phyloP scores from a whole-genome alignment of 2,329 filamentous ascomycete genomes.

The Cordyceps tenuipes region DNA sequence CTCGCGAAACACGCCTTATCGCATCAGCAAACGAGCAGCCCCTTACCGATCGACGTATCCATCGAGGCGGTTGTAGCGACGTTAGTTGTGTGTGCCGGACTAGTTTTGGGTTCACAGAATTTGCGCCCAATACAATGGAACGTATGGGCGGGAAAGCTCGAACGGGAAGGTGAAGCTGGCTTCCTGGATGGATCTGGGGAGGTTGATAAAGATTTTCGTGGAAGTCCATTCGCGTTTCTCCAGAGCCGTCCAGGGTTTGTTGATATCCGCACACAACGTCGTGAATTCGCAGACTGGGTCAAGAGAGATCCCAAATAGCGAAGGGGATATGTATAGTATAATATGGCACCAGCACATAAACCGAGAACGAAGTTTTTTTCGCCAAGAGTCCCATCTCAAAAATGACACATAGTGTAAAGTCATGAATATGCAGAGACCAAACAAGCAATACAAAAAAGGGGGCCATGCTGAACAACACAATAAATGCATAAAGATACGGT shows the following conservation, averaged over 20 bases:
- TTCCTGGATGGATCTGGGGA: constrained; percentile 51
- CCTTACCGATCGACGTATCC: constrained; percentile 76
- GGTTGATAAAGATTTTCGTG: constrained; percentile 59
- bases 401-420: not conserved
- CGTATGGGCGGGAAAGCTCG: constrained; percentile 75
- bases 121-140: constrained; percentile 80
- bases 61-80: constrained; percentile 79
- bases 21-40: constrained; percentile 31
- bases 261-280: constrained; percentile 75
- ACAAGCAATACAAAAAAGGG: too few species aligned
- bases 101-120: constrained; percentile 68
- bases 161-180: constrained; percentile 60
- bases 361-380: not conserved
- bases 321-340: not conserved
- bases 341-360: not conserved
- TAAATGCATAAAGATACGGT: too few species aligned
- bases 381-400: not conserved
- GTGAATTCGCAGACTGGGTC: constrained; percentile 72
- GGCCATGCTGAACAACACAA: too few species aligned
- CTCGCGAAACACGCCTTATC: constrained; percentile 36
- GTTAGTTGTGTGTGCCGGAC: constrained; percentile 69
- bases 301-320: constrained; percentile 26
- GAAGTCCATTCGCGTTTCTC: constrained; percentile 71
- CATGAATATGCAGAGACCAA: not conserved
- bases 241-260: constrained; percentile 79